Evolutionary conservation across 2,329 filamentous ascomycete genomes (phyloP).

Genomic region (Apiospora kogelbergensis): DNA sequence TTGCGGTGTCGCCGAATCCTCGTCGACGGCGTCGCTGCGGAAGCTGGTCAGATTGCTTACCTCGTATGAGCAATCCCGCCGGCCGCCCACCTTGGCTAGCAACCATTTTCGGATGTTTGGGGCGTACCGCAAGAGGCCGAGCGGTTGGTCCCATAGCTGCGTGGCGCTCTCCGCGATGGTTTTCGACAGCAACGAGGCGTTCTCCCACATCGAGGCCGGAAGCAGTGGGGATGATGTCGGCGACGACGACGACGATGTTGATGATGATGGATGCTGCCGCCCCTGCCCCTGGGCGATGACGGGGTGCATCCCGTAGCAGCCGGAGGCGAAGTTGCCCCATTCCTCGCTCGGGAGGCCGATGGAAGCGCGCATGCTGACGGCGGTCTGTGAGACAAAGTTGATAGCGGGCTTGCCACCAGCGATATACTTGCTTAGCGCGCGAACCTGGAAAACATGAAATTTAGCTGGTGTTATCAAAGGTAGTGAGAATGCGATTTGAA

Average conservation of each 20-base stretch:
- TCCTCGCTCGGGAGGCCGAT: constrained; percentile 29
- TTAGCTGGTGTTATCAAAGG: background rate
- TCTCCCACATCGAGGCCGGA: constrained; percentile 32
- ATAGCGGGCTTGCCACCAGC: constrained; percentile 20
- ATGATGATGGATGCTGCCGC: too few species aligned
- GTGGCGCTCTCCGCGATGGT: constrained; percentile 31
- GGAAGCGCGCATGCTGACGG: constrained; percentile 41
- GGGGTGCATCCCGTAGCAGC: constrained; percentile 26
- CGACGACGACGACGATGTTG: too few species aligned
- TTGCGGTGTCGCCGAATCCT: background rate
- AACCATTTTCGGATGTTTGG: constrained; percentile 40
- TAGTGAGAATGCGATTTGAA: background rate
- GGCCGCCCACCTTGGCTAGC: constrained; percentile 34
- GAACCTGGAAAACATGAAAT: constrained; percentile 14
- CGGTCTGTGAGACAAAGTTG: constrained; percentile 37
- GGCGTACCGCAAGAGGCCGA: constrained; percentile 43
- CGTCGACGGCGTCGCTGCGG: constrained; percentile 18
- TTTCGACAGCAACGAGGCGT: constrained; percentile 31
- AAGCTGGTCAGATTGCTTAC: constrained; percentile 45
- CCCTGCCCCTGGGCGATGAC: constrained; percentile 10
- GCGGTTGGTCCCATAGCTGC: constrained; percentile 26
- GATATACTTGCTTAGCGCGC: constrained; percentile 34
- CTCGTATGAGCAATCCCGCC: constrained; percentile 42
- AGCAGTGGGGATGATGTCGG: background rate
- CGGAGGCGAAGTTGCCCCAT: constrained; percentile 38